phyloP scores from a whole-genome alignment of 257 asterid genomes.

The Solanum ossicruentum region DNA sequence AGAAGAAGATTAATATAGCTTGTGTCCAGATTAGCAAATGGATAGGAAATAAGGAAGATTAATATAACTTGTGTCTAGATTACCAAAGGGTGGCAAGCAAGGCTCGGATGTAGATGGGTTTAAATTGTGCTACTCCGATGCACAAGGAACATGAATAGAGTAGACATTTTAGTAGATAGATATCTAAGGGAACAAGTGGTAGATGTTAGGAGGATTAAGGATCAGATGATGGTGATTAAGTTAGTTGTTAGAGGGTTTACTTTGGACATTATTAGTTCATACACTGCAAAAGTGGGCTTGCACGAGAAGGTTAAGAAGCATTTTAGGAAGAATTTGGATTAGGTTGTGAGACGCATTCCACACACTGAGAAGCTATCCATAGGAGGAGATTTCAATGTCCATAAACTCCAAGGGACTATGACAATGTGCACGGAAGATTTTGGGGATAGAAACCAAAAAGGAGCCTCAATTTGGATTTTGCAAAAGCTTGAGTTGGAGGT shows the following conservation, averaged over 20 bases:
- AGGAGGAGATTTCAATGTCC: not conserved
- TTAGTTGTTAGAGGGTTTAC: not conserved
- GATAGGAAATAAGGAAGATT: not conserved
- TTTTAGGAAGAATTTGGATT: not conserved
- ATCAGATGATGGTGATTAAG: not conserved
- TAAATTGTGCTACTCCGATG: not conserved
- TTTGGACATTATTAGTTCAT: not conserved
- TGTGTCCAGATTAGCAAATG: not conserved
- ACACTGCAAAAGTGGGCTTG: not conserved
- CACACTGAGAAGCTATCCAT: not conserved
- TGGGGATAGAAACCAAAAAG: not conserved
- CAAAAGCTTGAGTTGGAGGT: not conserved
- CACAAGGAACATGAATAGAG: not conserved
- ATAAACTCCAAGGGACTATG: not conserved
- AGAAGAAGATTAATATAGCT: not conserved
- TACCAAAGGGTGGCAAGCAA: not conserved
- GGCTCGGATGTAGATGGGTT: not conserved
- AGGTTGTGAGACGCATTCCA: not conserved
- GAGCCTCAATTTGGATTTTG: not conserved
- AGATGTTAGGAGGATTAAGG: not conserved
- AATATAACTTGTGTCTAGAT: not conserved
- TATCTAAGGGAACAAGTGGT: not conserved
- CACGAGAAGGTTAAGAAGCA: not conserved
- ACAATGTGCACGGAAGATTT: not conserved
- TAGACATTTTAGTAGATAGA: not conserved